Conservation (phyloP, 352 stramenopile genomes). For the Phytophthora fragariaefolia region DNA sequence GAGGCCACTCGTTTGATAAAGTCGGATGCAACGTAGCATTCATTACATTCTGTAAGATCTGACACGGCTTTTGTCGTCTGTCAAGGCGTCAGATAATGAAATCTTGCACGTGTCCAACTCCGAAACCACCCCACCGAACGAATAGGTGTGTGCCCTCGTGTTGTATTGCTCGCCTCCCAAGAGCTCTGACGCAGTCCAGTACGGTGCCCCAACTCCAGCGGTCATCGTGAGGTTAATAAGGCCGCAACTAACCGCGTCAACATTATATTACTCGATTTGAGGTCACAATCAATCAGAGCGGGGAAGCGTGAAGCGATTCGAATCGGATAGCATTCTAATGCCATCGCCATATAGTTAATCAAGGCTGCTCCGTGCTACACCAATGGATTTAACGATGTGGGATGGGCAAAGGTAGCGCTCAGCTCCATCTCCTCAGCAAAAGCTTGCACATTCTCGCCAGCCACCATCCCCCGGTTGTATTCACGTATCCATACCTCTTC, state of each 20-base stretch:
- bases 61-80: slow-evolving; percentile 29
- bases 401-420: slow-evolving; percentile 46
- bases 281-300: slow-evolving; percentile 35
- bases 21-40: slow-evolving; percentile 40
- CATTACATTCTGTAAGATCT: slow-evolving; percentile 50
- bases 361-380: slow-evolving; percentile 50
- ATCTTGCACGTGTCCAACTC: slow-evolving; percentile 43
- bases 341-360: slow-evolving; percentile 35
- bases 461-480: slow-evolving; percentile 43
- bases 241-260: slow-evolving; percentile 66
- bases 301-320: slow-evolving; percentile 32
- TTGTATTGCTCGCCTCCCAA: slow-evolving; percentile 51
- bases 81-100: slow-evolving; percentile 29
- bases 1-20: slow-evolving; percentile 45
- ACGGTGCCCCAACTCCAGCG: slow-evolving; percentile 75
- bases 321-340: slow-evolving; percentile 35
- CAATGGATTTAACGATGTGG: slow-evolving; percentile 55
- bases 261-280: slow-evolving; percentile 60
- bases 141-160: slow-evolving; percentile 66
- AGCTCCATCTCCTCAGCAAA: slow-evolving; percentile 62
- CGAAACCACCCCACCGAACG: slow-evolving; percentile 62
- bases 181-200: slow-evolving; percentile 83
- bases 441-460: slow-evolving; percentile 40
- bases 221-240: slow-evolving; percentile 36
- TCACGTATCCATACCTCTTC: slow-evolving; percentile 10